Base-by-base conservation (phyloP, 805 yeast genomes). In the Starmerella riodocensis region DNA sequence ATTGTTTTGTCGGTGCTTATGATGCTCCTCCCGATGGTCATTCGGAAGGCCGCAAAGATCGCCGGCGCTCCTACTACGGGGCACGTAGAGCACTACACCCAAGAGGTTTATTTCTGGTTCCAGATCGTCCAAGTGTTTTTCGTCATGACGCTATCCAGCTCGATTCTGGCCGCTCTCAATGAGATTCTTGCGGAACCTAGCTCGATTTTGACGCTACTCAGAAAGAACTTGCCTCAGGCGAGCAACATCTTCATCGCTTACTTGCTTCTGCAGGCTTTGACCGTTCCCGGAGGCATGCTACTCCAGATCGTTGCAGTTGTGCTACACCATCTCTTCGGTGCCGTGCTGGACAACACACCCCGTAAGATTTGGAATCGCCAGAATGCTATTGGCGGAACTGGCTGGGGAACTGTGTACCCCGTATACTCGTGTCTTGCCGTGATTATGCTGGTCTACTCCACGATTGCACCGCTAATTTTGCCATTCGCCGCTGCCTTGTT, bases 51-150 rank as follows among this genome's bases (percentile, higher is more conserved):
- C 70, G 97, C 93, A 48, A 74, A 70, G 50, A 55, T 77, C 37
- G 65, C 81, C 25, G 97, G 97, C 21, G 63, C 68, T 32, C 65
- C 81, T 38, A 74, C 94, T 3, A 56, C 63, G 8, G 88, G 84
- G 53, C 70, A 74, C 40, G 71, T 81, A 41, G 95, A 85, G 51
- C 60, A 67, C 43, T 84, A 77, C 69, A 78, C 91, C 47, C 98
- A 88, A 58, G 70, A 75, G 27, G 85, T 94, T 76, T 91, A 64
- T 61, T 88, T 70, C 62, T 94, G 81, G 1, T 88, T 88, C 72
- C 85, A 82, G 64, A 88, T 85, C 34, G 74, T 88, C 43, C 85
- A 88, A 60, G 86, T 80, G 11, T 91, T 88, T 61, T 59, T 91
- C 42, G 93, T 86, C 36, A 69, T 79, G 30, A 84, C 97, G 4